Evolutionary conservation across 768 basidiomycete species (phyloP), one percentile per base, ranked within the genome.

Genomic region (Gelatoporia subvermispora): DNA sequence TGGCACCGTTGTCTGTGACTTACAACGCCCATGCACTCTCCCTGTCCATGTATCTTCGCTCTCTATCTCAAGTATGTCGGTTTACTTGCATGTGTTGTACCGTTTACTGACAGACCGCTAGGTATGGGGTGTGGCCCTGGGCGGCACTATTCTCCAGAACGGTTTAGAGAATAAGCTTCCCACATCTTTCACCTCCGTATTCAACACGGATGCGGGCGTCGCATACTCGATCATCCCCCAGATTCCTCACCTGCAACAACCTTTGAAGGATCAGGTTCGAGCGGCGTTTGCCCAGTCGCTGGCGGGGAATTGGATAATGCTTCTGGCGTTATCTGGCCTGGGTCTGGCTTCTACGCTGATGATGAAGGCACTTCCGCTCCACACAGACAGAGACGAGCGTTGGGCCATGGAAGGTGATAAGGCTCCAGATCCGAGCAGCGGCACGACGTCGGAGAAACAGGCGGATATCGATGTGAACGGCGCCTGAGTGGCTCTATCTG

Each of bases 131-230:
- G 63, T 73, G 45, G 60, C 63, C 11, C 61, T 73, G 38, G 69
- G 71, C 1, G 60, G 64, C 1, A 63, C 68, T 0, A 55, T 72
- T 42, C 57, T 74, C 4, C 67, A 70, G 43, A 74, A 73, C 54
- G 49, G 65, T 44, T 65, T 75, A 16, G 43, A 44, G 13, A 55
- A 54, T 13, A 45, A 51, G 1, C 60, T 75, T 0, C 71, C 74
- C 0, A 22, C 17, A 24, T 20, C 43, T 0, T 67, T 71, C 48
- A 35, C 62, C 2, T 41, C 51, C 0, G 44, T 52, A 18, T 55
- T 70, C 52, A 61, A 64, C 0, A 49, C 56, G 22, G 65, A 65
- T 25, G 57, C 56, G 35, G 48, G 56, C 21, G 44, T 57, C 15
- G 57, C 54, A 9, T 68, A 66, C 52, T 48, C 65, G 21, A 51